These are phyloP conservation scores for Hypoxylon intermedium DNA, from an alignment of 495 filamentous ascomycete genomes.

Conservation along the genomic window DNA sequence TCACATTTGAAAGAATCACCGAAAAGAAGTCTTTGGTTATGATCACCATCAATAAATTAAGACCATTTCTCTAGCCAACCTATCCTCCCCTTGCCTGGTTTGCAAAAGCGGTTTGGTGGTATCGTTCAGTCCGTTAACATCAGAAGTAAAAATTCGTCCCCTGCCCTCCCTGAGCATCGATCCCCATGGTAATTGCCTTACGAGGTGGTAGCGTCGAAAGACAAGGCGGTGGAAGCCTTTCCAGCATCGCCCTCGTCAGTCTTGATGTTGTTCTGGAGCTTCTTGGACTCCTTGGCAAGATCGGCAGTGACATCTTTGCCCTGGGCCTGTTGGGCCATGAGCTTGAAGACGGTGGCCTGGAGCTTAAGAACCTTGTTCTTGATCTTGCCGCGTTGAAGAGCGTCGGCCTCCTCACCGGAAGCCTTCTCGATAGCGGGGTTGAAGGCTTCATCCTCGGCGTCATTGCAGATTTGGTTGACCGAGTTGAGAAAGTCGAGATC, in stretches of 20 bases:
- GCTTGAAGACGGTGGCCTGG: slow-evolving; percentile 43
- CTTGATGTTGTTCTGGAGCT: slow-evolving; percentile 56
- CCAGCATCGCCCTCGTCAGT: slow-evolving; percentile 50
- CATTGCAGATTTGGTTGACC: slow-evolving; percentile 48
- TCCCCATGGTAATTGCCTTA: slow-evolving; percentile 9
- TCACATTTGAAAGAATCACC: background rate
- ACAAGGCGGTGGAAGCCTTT: slow-evolving; percentile 36
- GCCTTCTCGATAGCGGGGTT: slow-evolving; percentile 49
- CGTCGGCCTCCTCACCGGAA: slow-evolving; percentile 41
- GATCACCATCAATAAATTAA: slow-evolving; percentile 36
- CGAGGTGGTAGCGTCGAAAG: slow-evolving; percentile 37
- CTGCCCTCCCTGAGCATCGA: background rate
- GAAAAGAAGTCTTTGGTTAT: background rate
- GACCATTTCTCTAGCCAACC: slow-evolving; percentile 20
- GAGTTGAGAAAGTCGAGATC: slow-evolving; percentile 52
- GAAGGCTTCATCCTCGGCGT: slow-evolving; percentile 50
- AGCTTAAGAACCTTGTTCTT: slow-evolving; percentile 64
- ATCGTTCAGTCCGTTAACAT: background rate
- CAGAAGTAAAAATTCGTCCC: background rate
- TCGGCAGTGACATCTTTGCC: slow-evolving; percentile 44
- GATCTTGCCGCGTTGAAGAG: slow-evolving; percentile 60
- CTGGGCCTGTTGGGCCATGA: slow-evolving; percentile 49
- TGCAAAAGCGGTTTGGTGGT: background rate
- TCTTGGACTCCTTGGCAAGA: slow-evolving; percentile 48
- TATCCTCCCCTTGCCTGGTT: background rate